Evolutionary conservation across 2,329 filamentous ascomycete genomes (phyloP).

Genomic region (Scedosporium minutisporum): DNA sequence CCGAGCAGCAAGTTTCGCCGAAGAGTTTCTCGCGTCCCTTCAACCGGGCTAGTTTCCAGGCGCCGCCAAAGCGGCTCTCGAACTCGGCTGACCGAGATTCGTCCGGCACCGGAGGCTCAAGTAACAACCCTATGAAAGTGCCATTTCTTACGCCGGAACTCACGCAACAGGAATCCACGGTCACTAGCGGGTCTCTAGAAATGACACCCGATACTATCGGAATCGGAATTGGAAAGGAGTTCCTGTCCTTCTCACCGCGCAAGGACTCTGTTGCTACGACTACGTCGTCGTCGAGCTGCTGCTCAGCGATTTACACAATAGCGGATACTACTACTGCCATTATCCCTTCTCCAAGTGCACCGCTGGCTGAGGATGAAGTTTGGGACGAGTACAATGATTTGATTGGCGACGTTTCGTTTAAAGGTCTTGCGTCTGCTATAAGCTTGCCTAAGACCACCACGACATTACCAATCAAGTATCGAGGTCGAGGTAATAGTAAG

Average conservation of each 20-base stretch:
- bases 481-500: background rate
- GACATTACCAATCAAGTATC: background rate
- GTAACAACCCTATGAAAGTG: conserved; percentile 24
- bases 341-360: conserved; percentile 50
- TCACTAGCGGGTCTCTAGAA: conserved; percentile 19
- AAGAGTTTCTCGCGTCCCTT: conserved; percentile 85
- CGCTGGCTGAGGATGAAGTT: conserved; percentile 70
- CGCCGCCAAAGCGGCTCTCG: conserved; percentile 19
- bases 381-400: conserved; percentile 94
- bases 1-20: conserved; percentile 57
- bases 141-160: conserved; percentile 26
- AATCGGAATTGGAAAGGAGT: conserved; percentile 42
- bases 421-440: conserved; percentile 39
- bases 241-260: conserved; percentile 62
- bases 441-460: background rate
- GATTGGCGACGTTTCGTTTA: conserved; percentile 51
- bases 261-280: conserved; percentile 58
- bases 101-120: conserved; percentile 33
- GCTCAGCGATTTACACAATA: conserved; percentile 52
- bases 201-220: conserved; percentile 20
- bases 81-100: conserved; percentile 7
- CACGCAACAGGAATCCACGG: conserved; percentile 23
- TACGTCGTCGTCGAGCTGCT: conserved; percentile 50
- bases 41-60: conserved; percentile 41
- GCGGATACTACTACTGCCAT: conserved; percentile 57